Base-by-base conservation (phyloP, 352 stramenopile genomes). In the Phytophthora sp. region DNA sequence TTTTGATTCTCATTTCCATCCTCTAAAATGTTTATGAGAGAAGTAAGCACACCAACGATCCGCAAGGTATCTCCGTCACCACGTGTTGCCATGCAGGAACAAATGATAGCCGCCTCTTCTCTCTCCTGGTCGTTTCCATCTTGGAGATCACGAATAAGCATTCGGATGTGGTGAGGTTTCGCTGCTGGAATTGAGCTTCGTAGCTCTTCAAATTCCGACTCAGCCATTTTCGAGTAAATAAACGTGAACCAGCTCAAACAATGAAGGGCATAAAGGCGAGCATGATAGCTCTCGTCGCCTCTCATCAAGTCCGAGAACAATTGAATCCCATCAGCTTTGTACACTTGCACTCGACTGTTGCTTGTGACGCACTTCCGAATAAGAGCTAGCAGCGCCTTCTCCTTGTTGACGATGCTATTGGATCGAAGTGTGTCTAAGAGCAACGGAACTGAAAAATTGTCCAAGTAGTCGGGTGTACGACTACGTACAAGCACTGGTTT, bases 181-280 rank as follows among this genome's bases (percentile, higher is more conserved):
- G 62, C 62, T 2, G 42, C 42, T 24, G 41, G 62, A 57, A 62
- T 55, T 5, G 48, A 62, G 0, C 42, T 15, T 43, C 49, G 48
- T 4, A 66, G 37, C 30, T 23, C n/a, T 35, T 66, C 62, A 24
- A 66, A 71, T 9, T 66, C 48, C 0, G 37, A 46, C 8, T 66
- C 55, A 48, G 31, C 53, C 50, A 66, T 67, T 31, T 62, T 71
- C 41, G 62, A 66, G 62, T 72, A 62, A 23, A 62, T 62, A 31
- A 62, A 72, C 10, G 55, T 67, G 38, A 55, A 66, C 62, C 62
- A 67, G 28, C 62, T 67, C 18, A 72, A 26, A 43, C 62, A 72
- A 18, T 72, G 62, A 20, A 72, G 43, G 13, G 62, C 62, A n/a
- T 67, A 72, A 13, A 72, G 13, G 13, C 67, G 41, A 3, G 50